Base-by-base conservation (phyloP, 805 yeast genomes). In the Candida maltosa region DNA sequence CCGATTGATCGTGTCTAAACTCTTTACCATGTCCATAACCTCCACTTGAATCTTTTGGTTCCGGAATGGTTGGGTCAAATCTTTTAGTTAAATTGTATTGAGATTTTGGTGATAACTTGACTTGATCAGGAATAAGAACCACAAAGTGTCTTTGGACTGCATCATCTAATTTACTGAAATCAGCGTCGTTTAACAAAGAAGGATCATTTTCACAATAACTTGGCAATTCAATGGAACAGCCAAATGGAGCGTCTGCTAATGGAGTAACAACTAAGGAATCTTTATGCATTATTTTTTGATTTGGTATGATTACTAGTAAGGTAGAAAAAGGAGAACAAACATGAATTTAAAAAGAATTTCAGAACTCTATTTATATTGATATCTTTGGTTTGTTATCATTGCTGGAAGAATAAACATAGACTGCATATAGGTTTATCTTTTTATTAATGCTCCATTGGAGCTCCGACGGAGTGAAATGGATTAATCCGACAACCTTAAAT, bases 21-120 rank as follows among this genome's bases (percentile, higher is more conserved):
- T 84, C 83, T 54, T 85, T 83, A 38, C 91, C 89, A 50, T 87
- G 96, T 21, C 96, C 96, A 49, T 87, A 87, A 16, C 75, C 74
- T 3, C 62, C 64, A 3, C 29, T 18, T 22, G 53, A 60, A 9
- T 41, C 49, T 39, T 59, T 63, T 21, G 70, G 64, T 36, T 60
- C 67, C 6, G 71, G 71, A 30, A 68, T 59, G 3, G 86, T 65
- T 16, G 91, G 87, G 51, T 87, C 96, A 52, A 87, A 83, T 48
- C 84, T 74, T 40, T 81, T 74, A 20, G 95, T 87, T 34, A 87
- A 69, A 17, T 70, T 59, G 60, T 82, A 85, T 60, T 87, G 96
- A 1, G 89, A 80, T 38, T 74, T 67, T 21, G 96, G 94, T 3
- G 78, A 44, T 26, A 87, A 69, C 5, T 76, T 62, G n/a, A 69